A percentile compares a stretch with the other conserved stretches of the same genome.
phyloP scores from a whole-genome alignment of 192 early-diverging fungal genomes.

The Rhizoclosmatium globosum region DNA sequence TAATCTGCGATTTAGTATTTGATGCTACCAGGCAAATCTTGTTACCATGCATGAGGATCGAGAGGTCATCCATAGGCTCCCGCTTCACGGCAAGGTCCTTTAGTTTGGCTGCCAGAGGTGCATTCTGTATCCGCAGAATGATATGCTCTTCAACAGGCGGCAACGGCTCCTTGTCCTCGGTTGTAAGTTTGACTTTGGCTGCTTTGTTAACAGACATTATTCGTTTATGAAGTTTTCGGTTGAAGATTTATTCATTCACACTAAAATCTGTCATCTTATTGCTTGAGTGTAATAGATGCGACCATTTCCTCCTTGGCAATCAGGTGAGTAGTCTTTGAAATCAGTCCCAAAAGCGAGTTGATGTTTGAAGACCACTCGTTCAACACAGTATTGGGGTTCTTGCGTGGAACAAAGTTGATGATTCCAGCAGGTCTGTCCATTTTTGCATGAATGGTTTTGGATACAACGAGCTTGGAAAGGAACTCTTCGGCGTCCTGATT shows the following conservation, averaged over 20 bases:
- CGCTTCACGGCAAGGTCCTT: slow-evolving; percentile 57
- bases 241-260: neutral
- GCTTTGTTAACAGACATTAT: no score
- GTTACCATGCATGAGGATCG: slow-evolving; percentile 45
- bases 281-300: slow-evolving; percentile 42
- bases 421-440: slow-evolving; percentile 94
- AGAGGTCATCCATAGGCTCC: slow-evolving; percentile 58
- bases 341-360: slow-evolving; percentile 84
- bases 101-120: slow-evolving; percentile 49
- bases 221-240: no score
- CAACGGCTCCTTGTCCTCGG: neutral
- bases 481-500: slow-evolving; percentile 87
- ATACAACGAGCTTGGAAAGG: slow-evolving; percentile 91
- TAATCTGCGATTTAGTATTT: neutral
- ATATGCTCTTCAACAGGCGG: slow-evolving; percentile 85
- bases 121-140: slow-evolving; percentile 73
- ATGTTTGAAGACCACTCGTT: slow-evolving; percentile 96
- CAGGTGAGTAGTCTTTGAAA: slow-evolving; percentile 86
- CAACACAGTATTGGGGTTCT: slow-evolving; percentile 88
- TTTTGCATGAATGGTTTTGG: slow-evolving; percentile 94
- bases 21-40: neutral
- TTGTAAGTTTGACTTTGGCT: slow-evolving; percentile 37
- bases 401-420: slow-evolving; percentile 84
- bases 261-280: slow-evolving; percentile 13
- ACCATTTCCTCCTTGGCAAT: slow-evolving; percentile 71